Evolutionary conservation across 1,284 basidiomycete genomes (phyloP), one percentile per base, ranked within the genome.

Genomic region (Wolfiporia cocos): DNA sequence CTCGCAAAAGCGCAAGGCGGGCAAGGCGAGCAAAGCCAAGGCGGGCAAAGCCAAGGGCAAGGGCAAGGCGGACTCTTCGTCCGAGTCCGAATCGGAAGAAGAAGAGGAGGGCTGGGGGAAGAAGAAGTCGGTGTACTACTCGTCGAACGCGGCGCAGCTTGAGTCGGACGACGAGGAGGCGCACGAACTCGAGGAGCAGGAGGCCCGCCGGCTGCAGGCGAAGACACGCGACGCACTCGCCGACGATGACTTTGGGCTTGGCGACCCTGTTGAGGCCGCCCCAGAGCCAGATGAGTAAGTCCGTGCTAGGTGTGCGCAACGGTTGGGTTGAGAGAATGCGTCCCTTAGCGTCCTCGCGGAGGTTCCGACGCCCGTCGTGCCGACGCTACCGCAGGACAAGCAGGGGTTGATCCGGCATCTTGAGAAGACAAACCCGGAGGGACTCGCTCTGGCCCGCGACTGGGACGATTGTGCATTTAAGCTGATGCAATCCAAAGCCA

Each of bases 81-180:
- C 68, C n/a, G 63, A 64, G 7, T 60, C 61, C 18, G 64, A 63
- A 3, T 61, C 61, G 12, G 73, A 74, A 70, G 84, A 87, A 46
- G 68, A 70, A 40, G 71, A 74, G 49, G 86, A 89, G 61, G 76
- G 75, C 1, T 94, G 92, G 92, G 92, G 92, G 2, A 69, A 69
- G 48, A 78, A 75, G 50, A 84, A 83, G 59, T 71, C 78, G 21
- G 81, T 81, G 17, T 94, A 93, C 62, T 93, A 94, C 62, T 78
- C 89, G 2, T 88, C 86, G 20, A 91, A 92, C 58, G 88, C 86
- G 26, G 79, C 75, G 17, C 70, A 86, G 42, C 64, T 88, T 24
- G 87, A 89, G 37, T 87, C 87, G 31, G 88, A 89, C 52, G 86
- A 90, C 48, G 89, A 92, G 49, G 88, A 92, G 59, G 87, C 81